These are phyloP conservation scores for Moesziomyces parantarcticus DNA, from an alignment of 1,284 basidiomycete species.

Conservation along the genomic window DNA sequence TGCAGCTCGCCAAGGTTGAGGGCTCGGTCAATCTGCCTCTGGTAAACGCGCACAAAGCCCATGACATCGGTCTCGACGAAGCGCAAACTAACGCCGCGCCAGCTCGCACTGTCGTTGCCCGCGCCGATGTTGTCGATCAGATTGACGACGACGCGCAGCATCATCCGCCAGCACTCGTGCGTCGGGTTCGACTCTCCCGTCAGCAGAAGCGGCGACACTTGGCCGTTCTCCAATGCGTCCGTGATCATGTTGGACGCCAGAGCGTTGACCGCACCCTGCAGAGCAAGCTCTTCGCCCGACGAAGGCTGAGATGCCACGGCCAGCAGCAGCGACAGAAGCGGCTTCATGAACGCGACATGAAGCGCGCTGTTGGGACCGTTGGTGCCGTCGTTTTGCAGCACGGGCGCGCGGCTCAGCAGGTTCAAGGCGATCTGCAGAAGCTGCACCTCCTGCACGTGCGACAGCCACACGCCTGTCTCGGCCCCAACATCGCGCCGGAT, in stretches of 20 bases:
- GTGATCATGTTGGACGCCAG: slow-evolving; percentile 86
- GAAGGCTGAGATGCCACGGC: slow-evolving; percentile 80
- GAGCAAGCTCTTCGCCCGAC: slow-evolving; percentile 85
- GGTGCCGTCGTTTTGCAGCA: slow-evolving; percentile 30
- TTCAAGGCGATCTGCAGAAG: slow-evolving; percentile 81
- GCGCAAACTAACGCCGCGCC: slow-evolving; percentile 73
- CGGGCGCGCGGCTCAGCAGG: slow-evolving; percentile 75
- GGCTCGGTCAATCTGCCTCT: slow-evolving; percentile 80
- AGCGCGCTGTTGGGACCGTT: slow-evolving; percentile 34
- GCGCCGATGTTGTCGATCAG: slow-evolving; percentile 74
- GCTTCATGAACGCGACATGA: slow-evolving; percentile 41
- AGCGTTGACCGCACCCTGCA: slow-evolving; percentile 81
- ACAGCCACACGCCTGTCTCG: slow-evolving; percentile 80
- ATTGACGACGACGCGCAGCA: slow-evolving; percentile 82
- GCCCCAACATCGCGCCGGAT: slow-evolving; percentile 74
- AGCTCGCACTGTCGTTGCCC: slow-evolving; percentile 27
- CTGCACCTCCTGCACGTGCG: slow-evolving; percentile 82
- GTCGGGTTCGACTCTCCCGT: slow-evolving; percentile 79
- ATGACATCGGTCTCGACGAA: slow-evolving; percentile 88
- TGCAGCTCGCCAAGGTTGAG: slow-evolving; percentile 78
- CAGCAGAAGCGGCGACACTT: slow-evolving; percentile 77
- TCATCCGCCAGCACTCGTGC: slow-evolving; percentile 83
- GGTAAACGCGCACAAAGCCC: slow-evolving; percentile 85
- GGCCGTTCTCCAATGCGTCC: slow-evolving; percentile 78
- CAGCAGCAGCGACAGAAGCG: slow-evolving; percentile 85